These are phyloP conservation scores for Niebla homalea DNA, from an alignment of 495 filamentous ascomycete genomes.

Conservation along the genomic window DNA sequence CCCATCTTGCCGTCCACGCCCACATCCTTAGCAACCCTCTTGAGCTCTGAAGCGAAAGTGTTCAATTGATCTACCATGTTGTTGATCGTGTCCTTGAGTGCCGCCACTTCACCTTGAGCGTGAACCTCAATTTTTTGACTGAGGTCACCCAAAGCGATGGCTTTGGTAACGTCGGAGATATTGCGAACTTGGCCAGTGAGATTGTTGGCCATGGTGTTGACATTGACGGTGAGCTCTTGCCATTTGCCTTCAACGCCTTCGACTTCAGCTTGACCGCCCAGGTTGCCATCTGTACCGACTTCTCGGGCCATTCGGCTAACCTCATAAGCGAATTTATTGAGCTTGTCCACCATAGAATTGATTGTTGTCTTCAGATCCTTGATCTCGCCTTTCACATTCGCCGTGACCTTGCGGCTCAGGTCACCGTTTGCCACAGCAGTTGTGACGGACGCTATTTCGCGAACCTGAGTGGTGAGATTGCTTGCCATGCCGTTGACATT, in stretches of 20 bases:
- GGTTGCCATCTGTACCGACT: constrained; percentile 91
- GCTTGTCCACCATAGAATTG: constrained; percentile 96
- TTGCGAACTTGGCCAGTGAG: constrained; percentile 88
- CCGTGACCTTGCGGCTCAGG: constrained; percentile 87
- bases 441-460: constrained; percentile 96
- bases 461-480: constrained; percentile 94
- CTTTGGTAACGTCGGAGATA: constrained; percentile 94
- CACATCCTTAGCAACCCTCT: constrained; percentile 91
- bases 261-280: constrained; percentile 92
- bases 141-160: constrained; percentile 88
- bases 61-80: constrained; percentile 97
- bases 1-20: constrained; percentile 99
- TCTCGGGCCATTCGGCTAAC: constrained; percentile 98
- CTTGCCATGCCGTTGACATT: constrained; percentile 99
- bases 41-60: constrained; percentile 93
- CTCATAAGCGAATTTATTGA: constrained; percentile 94
- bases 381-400: constrained; percentile 94
- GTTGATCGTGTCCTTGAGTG: constrained; percentile 95
- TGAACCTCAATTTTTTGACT: constrained; percentile 93
- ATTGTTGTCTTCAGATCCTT: constrained; percentile 92
- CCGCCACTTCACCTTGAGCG: constrained; percentile 87
- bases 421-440: constrained; percentile 93
- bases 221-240: constrained; percentile 95
- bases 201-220: constrained; percentile 83
- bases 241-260: constrained; percentile 98